Conservation (phyloP, 257 asterid species). For the Fraxinus americana region DNA sequence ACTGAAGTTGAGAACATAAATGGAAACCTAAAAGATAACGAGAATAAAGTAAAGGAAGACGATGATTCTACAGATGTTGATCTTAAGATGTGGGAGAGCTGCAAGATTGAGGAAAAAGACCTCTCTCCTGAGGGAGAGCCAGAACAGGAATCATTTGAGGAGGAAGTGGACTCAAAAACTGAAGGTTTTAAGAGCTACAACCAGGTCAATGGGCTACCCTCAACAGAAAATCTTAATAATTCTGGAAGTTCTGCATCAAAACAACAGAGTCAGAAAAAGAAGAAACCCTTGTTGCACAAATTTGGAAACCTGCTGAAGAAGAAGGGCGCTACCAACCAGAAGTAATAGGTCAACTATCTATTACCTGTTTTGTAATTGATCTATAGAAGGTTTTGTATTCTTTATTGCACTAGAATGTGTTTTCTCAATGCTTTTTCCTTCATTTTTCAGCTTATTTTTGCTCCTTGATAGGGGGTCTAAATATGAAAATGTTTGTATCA, state of each 20-base stretch:
- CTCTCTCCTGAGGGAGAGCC: too few relatives aligned
- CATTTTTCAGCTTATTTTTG: slow-evolving; percentile 22
- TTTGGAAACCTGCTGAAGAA: slow-evolving; percentile 90
- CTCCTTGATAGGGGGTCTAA: slow-evolving; percentile 18
- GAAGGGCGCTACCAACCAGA: slow-evolving; percentile 60
- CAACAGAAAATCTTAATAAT: slow-evolving; percentile 50
- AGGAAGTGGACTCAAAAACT: too few relatives aligned
- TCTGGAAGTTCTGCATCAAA: slow-evolving; percentile 55
- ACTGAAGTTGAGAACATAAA: slow-evolving; percentile 36
- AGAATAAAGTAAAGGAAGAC: slow-evolving; percentile 40
- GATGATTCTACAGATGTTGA: slow-evolving; percentile 55
- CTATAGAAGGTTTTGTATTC: slow-evolving; percentile 42
- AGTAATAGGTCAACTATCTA: slow-evolving; percentile 35
- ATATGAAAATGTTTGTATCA: slow-evolving; percentile 42
- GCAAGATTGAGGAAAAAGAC: too few relatives aligned
- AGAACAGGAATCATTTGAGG: too few relatives aligned
- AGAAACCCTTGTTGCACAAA: slow-evolving; percentile 80
- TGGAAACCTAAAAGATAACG: slow-evolving; percentile 35
- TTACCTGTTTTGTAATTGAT: slow-evolving; percentile 13
- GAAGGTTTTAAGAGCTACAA: slow-evolving; percentile 32
- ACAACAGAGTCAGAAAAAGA: slow-evolving; percentile 71
- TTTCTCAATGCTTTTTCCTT: neutral
- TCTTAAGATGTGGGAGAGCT: slow-evolving; percentile 30
- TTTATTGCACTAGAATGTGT: neutral
- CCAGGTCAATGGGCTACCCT: slow-evolving; percentile 47